These are phyloP conservation scores for Metschnikowia peoriensis DNA, from an alignment of 805 yeast species.

Conservation along the genomic window DNA sequence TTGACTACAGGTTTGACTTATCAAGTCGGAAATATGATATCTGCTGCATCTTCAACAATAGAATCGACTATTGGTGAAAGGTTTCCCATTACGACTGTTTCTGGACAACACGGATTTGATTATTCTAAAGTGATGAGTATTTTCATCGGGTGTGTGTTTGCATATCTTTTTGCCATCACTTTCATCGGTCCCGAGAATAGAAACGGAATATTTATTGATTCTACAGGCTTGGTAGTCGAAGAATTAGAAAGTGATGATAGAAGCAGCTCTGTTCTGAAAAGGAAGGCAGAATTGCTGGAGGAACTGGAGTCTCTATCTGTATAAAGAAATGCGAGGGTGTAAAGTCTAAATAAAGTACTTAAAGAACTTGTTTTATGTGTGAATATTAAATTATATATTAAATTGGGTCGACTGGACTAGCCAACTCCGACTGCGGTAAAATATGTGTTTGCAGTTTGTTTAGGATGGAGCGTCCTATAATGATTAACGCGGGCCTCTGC, in stretches of 20 bases:
- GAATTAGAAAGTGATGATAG: conserved; percentile 9
- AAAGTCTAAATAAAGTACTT: no score
- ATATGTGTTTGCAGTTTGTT: no score
- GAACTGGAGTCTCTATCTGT: not conserved
- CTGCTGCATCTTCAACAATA: conserved; percentile 69
- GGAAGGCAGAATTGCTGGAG: not conserved
- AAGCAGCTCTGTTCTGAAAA: not conserved
- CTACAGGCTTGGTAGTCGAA: conserved; percentile 11
- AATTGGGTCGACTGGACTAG: not conserved
- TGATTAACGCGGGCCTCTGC: conserved; percentile 27
- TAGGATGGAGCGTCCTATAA: no score
- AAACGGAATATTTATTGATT: conserved; percentile 14
- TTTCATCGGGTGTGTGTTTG: conserved; percentile 65
- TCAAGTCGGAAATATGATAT: conserved; percentile 71
- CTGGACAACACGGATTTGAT: conserved; percentile 36
- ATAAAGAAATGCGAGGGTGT: no score
- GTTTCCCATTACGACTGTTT: conserved; percentile 46
- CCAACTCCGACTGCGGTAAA: not conserved
- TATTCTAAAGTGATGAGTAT: conserved; percentile 73
- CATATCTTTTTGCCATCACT: conserved; percentile 44
- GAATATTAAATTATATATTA: no score
- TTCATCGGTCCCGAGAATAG: conserved; percentile 56
- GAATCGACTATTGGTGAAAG: conserved; percentile 57
- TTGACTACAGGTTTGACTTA: conserved; percentile 41
- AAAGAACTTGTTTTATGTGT: not conserved